Conservation (phyloP, 768 basidiomycete genomes). For the Termitomyces sp. region DNA sequence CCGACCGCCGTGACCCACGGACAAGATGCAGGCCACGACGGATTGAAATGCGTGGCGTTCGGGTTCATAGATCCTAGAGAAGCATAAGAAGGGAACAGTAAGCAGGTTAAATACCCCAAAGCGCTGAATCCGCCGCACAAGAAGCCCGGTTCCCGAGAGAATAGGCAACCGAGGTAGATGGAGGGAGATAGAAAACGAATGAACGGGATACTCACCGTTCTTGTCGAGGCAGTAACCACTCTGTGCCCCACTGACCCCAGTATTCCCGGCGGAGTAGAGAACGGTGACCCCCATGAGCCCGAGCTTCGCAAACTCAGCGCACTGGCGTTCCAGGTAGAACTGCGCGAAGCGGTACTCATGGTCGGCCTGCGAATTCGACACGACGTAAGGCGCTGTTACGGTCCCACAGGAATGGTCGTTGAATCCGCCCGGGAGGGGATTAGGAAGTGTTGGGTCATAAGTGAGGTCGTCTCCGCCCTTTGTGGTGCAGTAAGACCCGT, state of each 20-base stretch:
- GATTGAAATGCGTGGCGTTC: conserved; percentile 39
- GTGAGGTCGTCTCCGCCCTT: conserved; percentile 33
- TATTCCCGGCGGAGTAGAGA: conserved; percentile 40
- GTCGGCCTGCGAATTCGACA: conserved; percentile 39
- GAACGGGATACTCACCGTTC: conserved; percentile 25
- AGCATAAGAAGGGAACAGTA: background rate
- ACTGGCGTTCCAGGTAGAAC: conserved; percentile 40
- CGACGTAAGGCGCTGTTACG: conserved; percentile 37
- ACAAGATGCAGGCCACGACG: conserved; percentile 44
- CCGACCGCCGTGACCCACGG: conserved; percentile 47
- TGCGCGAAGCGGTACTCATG: conserved; percentile 35
- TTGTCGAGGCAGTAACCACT: conserved; percentile 36
- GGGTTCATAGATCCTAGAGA: conserved; percentile 31
- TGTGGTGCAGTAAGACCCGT: conserved; percentile 33
- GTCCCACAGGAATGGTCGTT: conserved; percentile 37
- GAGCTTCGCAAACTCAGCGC: conserved; percentile 48
- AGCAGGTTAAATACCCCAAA: background rate
- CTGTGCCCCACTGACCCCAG: conserved; percentile 36
- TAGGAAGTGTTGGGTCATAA: conserved; percentile 31
- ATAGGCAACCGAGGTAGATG: conserved; percentile 2
- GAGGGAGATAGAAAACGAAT: background rate
- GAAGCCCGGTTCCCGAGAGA: background rate
- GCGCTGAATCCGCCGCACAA: background rate
- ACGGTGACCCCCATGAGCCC: conserved; percentile 49
- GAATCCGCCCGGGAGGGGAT: conserved; percentile 29